Evolutionary conservation across 352 stramenopile species (phyloP).

Genomic region (Plasmopara halstedii): DNA sequence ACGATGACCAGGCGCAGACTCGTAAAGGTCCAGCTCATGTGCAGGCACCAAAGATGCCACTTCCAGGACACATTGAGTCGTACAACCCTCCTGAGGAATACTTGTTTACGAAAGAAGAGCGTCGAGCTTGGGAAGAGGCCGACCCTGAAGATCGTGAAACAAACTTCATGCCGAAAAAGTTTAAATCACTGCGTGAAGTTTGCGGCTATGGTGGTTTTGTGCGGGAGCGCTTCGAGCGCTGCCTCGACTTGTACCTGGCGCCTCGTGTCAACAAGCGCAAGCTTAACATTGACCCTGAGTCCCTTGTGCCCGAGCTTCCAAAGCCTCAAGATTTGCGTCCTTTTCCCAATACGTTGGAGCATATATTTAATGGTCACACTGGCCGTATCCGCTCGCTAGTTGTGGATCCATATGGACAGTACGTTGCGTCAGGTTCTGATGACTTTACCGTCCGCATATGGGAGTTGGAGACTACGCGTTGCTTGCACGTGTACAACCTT

Average conservation of each 20-base stretch:
- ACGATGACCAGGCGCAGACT: slow-evolving; percentile 82
- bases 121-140: slow-evolving; percentile 92
- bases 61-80: slow-evolving; percentile 96
- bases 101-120: slow-evolving; percentile 94
- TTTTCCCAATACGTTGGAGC: slow-evolving; percentile 94
- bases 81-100: slow-evolving; percentile 99
- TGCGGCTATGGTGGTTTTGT: slow-evolving; percentile 95
- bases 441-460: slow-evolving; percentile 95
- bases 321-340: slow-evolving; percentile 95
- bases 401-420: slow-evolving; percentile 96
- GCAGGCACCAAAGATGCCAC: slow-evolving; percentile 95
- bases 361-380: slow-evolving; percentile 86
- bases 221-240: slow-evolving; percentile 99
- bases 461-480: slow-evolving; percentile 94
- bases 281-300: slow-evolving; percentile 98
- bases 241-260: slow-evolving; percentile 98
- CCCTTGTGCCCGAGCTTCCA: slow-evolving; percentile 93
- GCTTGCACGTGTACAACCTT: slow-evolving; percentile 90
- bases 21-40: slow-evolving; percentile 94
- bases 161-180: slow-evolving; percentile 97
- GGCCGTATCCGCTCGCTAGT: slow-evolving; percentile 89
- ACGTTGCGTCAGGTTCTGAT: slow-evolving; percentile 92
- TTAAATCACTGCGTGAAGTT: slow-evolving; percentile 94
- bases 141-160: slow-evolving; percentile 94
- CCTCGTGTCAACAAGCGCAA: slow-evolving; percentile 93